Evolutionary conservation across 345 rosid species (phyloP).

Genomic region (Aquilaria malaccensis): DNA sequence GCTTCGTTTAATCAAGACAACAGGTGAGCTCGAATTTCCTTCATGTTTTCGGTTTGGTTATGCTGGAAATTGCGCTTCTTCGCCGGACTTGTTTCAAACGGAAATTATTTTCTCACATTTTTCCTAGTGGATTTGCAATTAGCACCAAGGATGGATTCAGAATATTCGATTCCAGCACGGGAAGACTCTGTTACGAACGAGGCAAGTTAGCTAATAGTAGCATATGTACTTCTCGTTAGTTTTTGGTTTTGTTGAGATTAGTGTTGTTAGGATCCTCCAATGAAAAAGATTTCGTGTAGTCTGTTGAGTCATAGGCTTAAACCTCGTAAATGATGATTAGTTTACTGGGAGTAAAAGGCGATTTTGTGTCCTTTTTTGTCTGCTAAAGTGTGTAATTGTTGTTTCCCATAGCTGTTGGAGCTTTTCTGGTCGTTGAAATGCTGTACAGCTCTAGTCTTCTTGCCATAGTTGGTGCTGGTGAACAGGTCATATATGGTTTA

Average conservation of each 20-base stretch:
- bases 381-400: slow-evolving; percentile 1
- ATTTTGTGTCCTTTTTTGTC: background rate
- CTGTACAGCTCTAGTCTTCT: slow-evolving; percentile 82
- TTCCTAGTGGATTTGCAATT: slow-evolving; percentile 60
- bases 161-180: slow-evolving; percentile 69
- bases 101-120: slow-evolving; percentile 7
- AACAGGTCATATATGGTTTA: slow-evolving; percentile 47
- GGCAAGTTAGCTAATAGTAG: slow-evolving; percentile 23
- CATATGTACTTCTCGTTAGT: background rate
- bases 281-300: background rate
- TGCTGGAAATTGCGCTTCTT: background rate
- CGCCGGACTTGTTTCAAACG: slow-evolving; percentile 10
- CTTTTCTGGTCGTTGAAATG: slow-evolving; percentile 80
- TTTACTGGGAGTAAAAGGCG: too few species aligned
- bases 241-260: slow-evolving; percentile 1
- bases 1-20: slow-evolving; percentile 91
- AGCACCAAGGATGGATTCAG: slow-evolving; percentile 69
- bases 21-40: slow-evolving; percentile 30
- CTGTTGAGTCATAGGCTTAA: background rate
- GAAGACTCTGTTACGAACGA: slow-evolving; percentile 82
- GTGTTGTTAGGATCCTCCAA: background rate
- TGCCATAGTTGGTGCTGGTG: slow-evolving; percentile 96
- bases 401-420: slow-evolving; percentile 53
- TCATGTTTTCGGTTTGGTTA: background rate
- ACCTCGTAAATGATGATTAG: too few species aligned